Conservation (phyloP, 768 basidiomycete genomes). For the Pulveroboletus frians region DNA sequence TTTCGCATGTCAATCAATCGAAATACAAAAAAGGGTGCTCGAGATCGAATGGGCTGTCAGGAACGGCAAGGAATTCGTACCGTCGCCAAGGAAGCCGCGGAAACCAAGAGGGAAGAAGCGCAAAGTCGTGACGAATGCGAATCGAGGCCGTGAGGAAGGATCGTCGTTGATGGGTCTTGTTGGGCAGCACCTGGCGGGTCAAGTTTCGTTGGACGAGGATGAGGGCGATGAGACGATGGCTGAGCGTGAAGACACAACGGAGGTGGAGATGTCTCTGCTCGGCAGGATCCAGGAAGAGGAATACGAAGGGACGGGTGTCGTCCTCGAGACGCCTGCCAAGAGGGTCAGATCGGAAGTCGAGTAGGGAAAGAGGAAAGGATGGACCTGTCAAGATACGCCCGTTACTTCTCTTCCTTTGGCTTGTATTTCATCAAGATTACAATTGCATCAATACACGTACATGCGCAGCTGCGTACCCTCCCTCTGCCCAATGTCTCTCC, state of each 20-base stretch:
- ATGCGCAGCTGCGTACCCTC: slow-evolving; percentile 18
- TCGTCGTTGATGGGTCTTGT: slow-evolving; percentile 8
- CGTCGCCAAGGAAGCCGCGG: slow-evolving; percentile 44
- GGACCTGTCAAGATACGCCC: neutral
- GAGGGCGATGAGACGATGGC: slow-evolving; percentile 30
- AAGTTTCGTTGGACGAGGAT: slow-evolving; percentile 35
- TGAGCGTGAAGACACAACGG: slow-evolving; percentile 10
- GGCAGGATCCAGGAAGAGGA: slow-evolving; percentile 25
- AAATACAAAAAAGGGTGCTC: slow-evolving; percentile 51
- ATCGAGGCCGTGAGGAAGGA: slow-evolving; percentile 11
- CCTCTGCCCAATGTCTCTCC: slow-evolving; percentile 7
- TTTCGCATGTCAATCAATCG: neutral
- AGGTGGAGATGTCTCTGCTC: slow-evolving; percentile 9
- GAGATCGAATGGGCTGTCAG: slow-evolving; percentile 78
- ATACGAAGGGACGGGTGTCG: slow-evolving; percentile 21
- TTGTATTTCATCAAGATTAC: slow-evolving; percentile 19
- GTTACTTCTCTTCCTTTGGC: neutral
- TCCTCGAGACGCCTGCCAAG: slow-evolving; percentile 26
- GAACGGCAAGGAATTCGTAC: slow-evolving; percentile 53
- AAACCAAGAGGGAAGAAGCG: slow-evolving; percentile 33
- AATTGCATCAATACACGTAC: slow-evolving; percentile 24
- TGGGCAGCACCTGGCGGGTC: slow-evolving; percentile 14
- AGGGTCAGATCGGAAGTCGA: slow-evolving; percentile 20
- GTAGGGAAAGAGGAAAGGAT: slow-evolving; percentile 1
- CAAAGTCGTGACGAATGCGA: slow-evolving; percentile 22